These are phyloP conservation scores for Jimgerdemannia lactiflua DNA, from an alignment of 192 early-diverging fungal species.

Conservation along the genomic window DNA sequence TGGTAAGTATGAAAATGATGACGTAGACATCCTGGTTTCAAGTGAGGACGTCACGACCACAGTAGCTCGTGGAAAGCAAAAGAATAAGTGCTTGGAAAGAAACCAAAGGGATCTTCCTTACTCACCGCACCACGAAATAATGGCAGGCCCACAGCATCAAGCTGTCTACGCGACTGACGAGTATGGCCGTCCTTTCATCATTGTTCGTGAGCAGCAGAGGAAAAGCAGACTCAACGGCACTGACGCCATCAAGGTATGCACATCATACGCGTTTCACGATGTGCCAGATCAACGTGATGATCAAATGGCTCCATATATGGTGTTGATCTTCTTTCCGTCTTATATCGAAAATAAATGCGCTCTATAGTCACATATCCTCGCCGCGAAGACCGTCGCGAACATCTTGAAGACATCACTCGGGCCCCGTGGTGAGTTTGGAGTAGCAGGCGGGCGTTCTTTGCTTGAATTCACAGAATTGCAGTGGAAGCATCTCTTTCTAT, in stretches of 20 bases:
- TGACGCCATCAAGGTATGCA: slow-evolving; percentile 90
- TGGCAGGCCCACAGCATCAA: background rate
- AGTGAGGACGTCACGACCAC: no score
- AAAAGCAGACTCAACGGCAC: slow-evolving; percentile 88
- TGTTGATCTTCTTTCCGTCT: background rate
- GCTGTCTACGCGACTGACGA: slow-evolving; percentile 95
- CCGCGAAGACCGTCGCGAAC: slow-evolving; percentile 94
- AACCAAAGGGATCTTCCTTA: no score
- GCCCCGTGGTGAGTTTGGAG: slow-evolving; percentile 73
- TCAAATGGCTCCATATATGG: background rate
- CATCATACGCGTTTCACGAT: slow-evolving; percentile 1
- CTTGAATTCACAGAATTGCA: background rate
- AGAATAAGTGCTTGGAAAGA: no score
- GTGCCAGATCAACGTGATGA: background rate
- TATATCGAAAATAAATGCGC: background rate
- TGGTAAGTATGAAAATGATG: no score
- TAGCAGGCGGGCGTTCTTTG: background rate
- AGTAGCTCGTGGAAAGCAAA: no score
- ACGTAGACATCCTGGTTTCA: no score
- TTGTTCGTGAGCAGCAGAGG: slow-evolving; percentile 95
- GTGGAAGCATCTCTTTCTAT: background rate
- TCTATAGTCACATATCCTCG: slow-evolving; percentile 92
- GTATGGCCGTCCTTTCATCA: slow-evolving; percentile 98
- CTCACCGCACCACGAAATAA: no score
- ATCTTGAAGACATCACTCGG: slow-evolving; percentile 99